These are phyloP conservation scores for Monilinia fructicola DNA, from an alignment of 2,329 filamentous ascomycete species.

Conservation along the genomic window DNA sequence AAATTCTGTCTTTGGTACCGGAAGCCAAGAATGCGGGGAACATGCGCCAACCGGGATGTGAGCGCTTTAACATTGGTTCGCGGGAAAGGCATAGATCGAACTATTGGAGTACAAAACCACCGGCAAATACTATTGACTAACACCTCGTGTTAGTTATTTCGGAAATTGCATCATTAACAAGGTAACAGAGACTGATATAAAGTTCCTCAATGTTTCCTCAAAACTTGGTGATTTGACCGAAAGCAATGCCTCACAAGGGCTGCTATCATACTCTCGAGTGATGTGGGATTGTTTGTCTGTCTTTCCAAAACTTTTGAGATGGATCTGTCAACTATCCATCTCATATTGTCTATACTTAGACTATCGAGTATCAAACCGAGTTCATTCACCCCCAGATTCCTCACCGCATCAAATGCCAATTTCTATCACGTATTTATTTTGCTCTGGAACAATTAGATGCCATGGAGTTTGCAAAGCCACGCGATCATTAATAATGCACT, in stretches of 20 bases:
- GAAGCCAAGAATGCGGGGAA: not conserved
- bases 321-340: not conserved
- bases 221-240: not conserved
- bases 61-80: not conserved
- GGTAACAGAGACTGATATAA: slow-evolving; percentile 1
- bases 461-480: not conserved
- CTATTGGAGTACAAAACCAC: not conserved
- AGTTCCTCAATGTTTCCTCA: not conserved
- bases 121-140: not conserved
- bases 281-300: not conserved
- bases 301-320: not conserved
- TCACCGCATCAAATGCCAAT: not conserved
- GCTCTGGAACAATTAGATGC: not conserved
- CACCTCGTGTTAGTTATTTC: not conserved
- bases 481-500: not conserved
- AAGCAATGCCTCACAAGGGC: not conserved
- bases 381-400: not conserved
- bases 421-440: not conserved
- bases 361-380: not conserved
- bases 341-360: not conserved
- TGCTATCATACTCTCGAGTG: not conserved
- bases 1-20: not conserved
- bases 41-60: not conserved
- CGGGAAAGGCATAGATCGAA: too few relatives aligned
- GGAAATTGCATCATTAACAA: slow-evolving; percentile 1